Conservation (phyloP, 176 grass and related monocot genomes). For the Bonia amplexicaulis region DNA sequence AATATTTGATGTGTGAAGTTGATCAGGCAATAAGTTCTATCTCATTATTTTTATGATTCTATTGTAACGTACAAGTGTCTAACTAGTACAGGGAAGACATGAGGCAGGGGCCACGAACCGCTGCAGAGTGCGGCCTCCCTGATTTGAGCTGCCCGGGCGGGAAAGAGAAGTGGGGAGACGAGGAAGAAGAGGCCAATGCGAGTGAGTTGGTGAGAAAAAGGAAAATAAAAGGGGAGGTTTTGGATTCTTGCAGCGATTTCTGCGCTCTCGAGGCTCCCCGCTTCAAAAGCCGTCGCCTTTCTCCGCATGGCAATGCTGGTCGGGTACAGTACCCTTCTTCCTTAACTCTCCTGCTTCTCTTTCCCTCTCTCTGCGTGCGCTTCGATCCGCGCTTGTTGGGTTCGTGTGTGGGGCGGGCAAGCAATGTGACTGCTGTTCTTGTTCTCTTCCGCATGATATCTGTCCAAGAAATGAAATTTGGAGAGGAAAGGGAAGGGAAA, state of each 20-base stretch:
- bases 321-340: conserved; percentile 37
- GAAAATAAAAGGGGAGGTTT: not conserved
- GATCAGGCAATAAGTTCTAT: too few relatives aligned
- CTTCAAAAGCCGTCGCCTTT: not conserved
- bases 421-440: conserved; percentile 20
- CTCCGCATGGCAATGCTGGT: not conserved
- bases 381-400: not conserved
- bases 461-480: not conserved
- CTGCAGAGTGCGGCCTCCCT: not conserved
- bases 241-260: conserved; percentile 31
- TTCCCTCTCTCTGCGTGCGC: not conserved
- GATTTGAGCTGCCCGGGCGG: conserved; percentile 46
- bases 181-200: not conserved
- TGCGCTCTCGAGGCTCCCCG: not conserved
- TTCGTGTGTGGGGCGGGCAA: not conserved
- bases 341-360: not conserved
- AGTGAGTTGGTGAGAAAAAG: not conserved
- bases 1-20: too few relatives aligned
- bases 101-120: not conserved
- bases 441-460: not conserved
- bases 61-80: too few relatives aligned
- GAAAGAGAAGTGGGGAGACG: conserved; percentile 24
- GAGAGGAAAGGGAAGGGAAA: not conserved
- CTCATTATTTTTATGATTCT: too few relatives aligned
- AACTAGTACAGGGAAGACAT: too few relatives aligned